A percentile compares a stretch with the other conserved stretches of the same genome.
These are phyloP conservation scores for Chenopodium quinoa DNA, from an alignment of 148 eudicot species.

Conservation along the genomic window DNA sequence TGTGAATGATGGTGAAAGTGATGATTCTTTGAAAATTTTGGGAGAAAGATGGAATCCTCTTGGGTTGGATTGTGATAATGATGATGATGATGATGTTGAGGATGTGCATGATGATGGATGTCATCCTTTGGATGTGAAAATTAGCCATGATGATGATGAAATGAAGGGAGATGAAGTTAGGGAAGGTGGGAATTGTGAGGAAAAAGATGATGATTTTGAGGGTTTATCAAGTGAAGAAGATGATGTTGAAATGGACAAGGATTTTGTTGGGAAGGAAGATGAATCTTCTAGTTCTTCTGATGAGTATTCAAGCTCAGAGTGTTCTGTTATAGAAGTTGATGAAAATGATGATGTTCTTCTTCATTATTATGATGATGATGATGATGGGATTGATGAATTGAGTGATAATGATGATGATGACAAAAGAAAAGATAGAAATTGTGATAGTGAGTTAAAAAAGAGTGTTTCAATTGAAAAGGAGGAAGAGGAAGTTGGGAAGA, in stretches of 20 bases:
- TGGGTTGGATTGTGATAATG: not conserved
- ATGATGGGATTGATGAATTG: not conserved
- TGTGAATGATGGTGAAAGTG: constrained; percentile 16
- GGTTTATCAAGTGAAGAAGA: constrained; percentile 1
- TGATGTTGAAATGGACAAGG: constrained; percentile 4
- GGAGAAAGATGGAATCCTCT: constrained; percentile 23
- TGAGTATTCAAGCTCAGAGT: not conserved
- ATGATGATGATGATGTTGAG: constrained; percentile 13
- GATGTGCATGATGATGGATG: not conserved
- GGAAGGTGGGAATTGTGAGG: not conserved
- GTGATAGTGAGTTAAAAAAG: not conserved
- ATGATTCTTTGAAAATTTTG: constrained; percentile 15
- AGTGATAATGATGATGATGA: not conserved
- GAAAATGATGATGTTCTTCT: not conserved
- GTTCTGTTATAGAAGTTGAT: not conserved
- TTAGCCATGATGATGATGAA: not conserved
- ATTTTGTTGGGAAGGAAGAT: not conserved
- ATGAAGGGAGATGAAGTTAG: not conserved
- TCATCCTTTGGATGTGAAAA: not conserved
- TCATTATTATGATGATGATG: not conserved
- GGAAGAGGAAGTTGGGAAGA: not conserved
- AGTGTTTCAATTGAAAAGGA: not conserved
- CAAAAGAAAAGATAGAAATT: too few species aligned
- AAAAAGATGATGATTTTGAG: not conserved
- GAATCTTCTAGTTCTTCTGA: not conserved